Evolutionary conservation across 305 asterid species (phyloP).

Genomic region (Withania somnifera): DNA sequence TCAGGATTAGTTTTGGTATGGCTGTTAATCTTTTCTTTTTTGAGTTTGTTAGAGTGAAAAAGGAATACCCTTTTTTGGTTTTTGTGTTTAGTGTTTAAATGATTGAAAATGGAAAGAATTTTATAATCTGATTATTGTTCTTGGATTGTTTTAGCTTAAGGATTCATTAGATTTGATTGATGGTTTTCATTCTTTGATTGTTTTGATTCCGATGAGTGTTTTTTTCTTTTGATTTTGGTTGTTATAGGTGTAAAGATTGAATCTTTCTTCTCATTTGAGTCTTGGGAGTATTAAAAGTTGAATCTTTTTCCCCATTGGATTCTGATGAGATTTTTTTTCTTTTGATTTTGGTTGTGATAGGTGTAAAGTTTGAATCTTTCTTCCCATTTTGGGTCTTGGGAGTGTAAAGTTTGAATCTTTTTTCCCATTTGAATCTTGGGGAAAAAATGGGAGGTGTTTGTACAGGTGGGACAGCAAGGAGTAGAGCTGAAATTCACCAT

Average conservation of each 20-base stretch:
- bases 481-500: constrained; percentile 30
- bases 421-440: neutral
- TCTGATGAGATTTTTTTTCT: neutral
- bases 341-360: neutral
- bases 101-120: neutral
- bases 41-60: neutral
- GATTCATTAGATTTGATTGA: neutral
- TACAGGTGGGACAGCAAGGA: constrained; percentile 52
- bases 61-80: neutral
- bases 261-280: too few relatives aligned
- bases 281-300: too few relatives aligned
- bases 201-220: too few relatives aligned
- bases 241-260: neutral
- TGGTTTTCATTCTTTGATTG: too few relatives aligned
- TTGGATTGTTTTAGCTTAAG: neutral
- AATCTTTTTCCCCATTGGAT: neutral
- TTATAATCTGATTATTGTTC: neutral
- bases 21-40: neutral
- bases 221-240: neutral
- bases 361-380: neutral
- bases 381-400: constrained; percentile 1
- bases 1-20: neutral
- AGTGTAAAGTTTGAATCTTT: neutral
- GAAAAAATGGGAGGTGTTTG: constrained; percentile 51
- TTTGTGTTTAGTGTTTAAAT: neutral